Conservation (phyloP, 1,284 basidiomycete species). For the Ceratobasidium papillatum region DNA sequence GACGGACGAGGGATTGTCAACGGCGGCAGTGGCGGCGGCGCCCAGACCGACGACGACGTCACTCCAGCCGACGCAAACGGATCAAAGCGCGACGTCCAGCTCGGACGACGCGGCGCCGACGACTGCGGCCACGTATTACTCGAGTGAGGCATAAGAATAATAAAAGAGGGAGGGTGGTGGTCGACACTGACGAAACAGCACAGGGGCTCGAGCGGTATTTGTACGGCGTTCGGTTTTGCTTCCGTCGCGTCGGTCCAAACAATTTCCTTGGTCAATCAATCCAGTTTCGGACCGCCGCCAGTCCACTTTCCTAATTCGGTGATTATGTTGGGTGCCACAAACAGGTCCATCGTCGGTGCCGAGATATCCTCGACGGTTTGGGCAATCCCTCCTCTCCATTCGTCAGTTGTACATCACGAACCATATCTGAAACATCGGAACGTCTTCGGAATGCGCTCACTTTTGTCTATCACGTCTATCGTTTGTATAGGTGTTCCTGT, state of each 20-base stretch:
- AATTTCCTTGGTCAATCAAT: slow-evolving; percentile 1
- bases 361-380: neutral
- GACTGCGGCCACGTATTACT: slow-evolving; percentile 12
- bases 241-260: slow-evolving; percentile 23
- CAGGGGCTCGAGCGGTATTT: neutral
- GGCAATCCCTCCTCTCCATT: neutral
- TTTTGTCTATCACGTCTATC: neutral
- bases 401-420: neutral
- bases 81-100: slow-evolving; percentile 16
- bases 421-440: neutral
- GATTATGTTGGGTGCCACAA: neutral
- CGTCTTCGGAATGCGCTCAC: neutral
- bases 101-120: neutral
- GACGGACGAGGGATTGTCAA: slow-evolving; percentile 6
- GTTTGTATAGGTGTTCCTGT: neutral
- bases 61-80: neutral
- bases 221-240: slow-evolving; percentile 3
- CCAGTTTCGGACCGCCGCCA: neutral
- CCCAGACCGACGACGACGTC: slow-evolving; percentile 12
- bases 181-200: slow-evolving; percentile 1
- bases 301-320: neutral
- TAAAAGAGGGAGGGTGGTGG: slow-evolving; percentile 10
- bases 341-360: neutral
- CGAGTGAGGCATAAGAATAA: neutral
- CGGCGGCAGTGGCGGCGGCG: neutral